Conservation (phyloP, 495 filamentous ascomycete species). For the Aspergillus steynii region DNA sequence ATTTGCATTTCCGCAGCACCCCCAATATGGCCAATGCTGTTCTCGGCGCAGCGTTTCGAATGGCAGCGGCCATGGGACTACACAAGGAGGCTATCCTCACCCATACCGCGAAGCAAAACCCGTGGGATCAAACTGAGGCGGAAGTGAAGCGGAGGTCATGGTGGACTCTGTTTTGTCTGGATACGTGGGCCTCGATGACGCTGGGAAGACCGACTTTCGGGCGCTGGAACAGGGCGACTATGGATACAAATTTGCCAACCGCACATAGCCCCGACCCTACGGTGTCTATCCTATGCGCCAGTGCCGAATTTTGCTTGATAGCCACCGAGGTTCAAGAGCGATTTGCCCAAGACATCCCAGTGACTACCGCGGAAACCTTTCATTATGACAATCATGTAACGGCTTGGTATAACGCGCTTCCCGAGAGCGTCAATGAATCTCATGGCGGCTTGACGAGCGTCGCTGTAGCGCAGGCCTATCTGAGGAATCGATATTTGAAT, state of each 20-base stretch:
- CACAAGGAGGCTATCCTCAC: constrained; percentile 55
- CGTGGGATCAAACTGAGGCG: constrained; percentile 1
- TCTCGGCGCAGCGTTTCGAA: constrained; percentile 59
- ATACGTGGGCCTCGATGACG: constrained; percentile 67
- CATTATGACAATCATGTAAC: constrained; percentile 1
- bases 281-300: constrained; percentile 9
- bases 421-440: neutral
- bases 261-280: constrained; percentile 3
- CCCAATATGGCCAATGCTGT: constrained; percentile 60
- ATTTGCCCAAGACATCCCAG: constrained; percentile 11
- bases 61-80: constrained; percentile 64
- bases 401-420: constrained; percentile 7
- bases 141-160: constrained; percentile 64
- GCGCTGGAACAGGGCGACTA: constrained; percentile 9
- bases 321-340: constrained; percentile 10
- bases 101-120: neutral
- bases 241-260: constrained; percentile 10
- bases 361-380: neutral
- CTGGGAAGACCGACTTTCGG: constrained; percentile 53
- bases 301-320: constrained; percentile 12
- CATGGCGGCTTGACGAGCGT: constrained; percentile 3
- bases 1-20: constrained; percentile 70
- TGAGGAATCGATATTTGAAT: constrained; percentile 13
- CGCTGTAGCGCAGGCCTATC: constrained; percentile 11
- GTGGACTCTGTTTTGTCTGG: constrained; percentile 70